These are phyloP conservation scores for Echium plantagineum DNA, from an alignment of 257 asterid genomes.

Conservation along the genomic window DNA sequence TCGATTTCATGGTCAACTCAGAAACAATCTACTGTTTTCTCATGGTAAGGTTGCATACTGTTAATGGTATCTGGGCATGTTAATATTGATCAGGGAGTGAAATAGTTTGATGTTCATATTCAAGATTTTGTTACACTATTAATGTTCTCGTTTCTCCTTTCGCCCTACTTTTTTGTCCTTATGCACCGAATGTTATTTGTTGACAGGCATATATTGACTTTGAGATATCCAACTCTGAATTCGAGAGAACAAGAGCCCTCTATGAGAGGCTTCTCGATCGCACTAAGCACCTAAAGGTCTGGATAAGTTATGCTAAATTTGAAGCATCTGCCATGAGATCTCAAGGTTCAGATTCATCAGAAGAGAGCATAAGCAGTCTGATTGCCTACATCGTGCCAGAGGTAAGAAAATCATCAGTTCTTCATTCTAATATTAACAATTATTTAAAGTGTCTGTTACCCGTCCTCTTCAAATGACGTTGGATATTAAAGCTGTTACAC, in stretches of 20 bases:
- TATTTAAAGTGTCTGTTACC: too few relatives aligned
- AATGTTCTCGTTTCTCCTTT: background rate
- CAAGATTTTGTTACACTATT: too few relatives aligned
- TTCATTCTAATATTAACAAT: too few relatives aligned
- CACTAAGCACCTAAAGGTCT: constrained; percentile 91
- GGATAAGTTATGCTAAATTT: constrained; percentile 95
- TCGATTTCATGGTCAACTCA: too few relatives aligned
- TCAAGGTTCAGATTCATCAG: constrained; percentile 33
- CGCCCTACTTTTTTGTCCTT: background rate
- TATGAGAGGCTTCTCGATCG: constrained; percentile 87
- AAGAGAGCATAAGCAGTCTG: constrained; percentile 39
- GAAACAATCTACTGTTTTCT: too few relatives aligned
- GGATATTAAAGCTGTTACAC: too few relatives aligned
- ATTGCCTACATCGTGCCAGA: constrained; percentile 66
- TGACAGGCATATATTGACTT: constrained; percentile 90
- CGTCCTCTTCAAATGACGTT: background rate
- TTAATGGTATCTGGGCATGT: too few relatives aligned
- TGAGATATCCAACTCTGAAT: constrained; percentile 79
- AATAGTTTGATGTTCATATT: background rate
- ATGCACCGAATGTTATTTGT: constrained; percentile 9
- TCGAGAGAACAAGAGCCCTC: constrained; percentile 70
- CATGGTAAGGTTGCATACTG: too few relatives aligned
- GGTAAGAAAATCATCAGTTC: constrained; percentile 27
- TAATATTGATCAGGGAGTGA: too few relatives aligned
- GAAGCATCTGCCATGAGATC: constrained; percentile 60